Percentiles rank a stretch among this genome's conserved stretches.
Evolutionary conservation across 345 rosid genomes (phyloP).

Genomic region (Odontarrhena argentea): DNA sequence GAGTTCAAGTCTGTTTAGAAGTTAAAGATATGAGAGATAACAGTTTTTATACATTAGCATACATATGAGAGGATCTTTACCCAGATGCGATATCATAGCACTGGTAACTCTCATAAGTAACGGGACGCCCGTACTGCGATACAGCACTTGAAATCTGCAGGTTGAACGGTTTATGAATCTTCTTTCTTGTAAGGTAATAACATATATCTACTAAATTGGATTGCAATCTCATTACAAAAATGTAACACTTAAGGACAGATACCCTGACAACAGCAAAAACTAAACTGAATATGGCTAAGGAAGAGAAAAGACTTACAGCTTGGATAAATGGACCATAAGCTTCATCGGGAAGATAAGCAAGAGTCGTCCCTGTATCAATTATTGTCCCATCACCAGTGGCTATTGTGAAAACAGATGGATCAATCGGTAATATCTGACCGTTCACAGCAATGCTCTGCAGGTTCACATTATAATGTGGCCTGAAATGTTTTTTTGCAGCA

Average conservation of each 20-base stretch:
- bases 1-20: constrained; percentile 27
- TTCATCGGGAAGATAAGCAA: constrained; percentile 86
- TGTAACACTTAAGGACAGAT: constrained; percentile 1
- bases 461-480: constrained; percentile 97
- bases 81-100: constrained; percentile 70
- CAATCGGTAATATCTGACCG: constrained; percentile 62
- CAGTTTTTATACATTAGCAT: constrained; percentile 1
- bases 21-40: constrained; percentile 13
- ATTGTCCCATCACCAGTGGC: constrained; percentile 85
- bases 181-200: constrained; percentile 17
- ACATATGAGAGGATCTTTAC: constrained; percentile 47
- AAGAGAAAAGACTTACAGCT: constrained; percentile 62
- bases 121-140: constrained; percentile 57
- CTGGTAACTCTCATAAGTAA: constrained; percentile 55
- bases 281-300: constrained; percentile 15
- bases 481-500: constrained; percentile 49
- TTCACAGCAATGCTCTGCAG: constrained; percentile 84
- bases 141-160: constrained; percentile 64
- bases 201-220: background rate
- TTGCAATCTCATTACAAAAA: background rate
- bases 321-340: constrained; percentile 66
- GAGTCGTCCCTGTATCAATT: constrained; percentile 93
- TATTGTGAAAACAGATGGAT: constrained; percentile 74
- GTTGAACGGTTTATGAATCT: constrained; percentile 16
- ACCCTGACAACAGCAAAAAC: constrained; percentile 13